Evolutionary conservation across 2,329 filamentous ascomycete species (phyloP).

Genomic region (Plenodomus tracheiphilus): DNA sequence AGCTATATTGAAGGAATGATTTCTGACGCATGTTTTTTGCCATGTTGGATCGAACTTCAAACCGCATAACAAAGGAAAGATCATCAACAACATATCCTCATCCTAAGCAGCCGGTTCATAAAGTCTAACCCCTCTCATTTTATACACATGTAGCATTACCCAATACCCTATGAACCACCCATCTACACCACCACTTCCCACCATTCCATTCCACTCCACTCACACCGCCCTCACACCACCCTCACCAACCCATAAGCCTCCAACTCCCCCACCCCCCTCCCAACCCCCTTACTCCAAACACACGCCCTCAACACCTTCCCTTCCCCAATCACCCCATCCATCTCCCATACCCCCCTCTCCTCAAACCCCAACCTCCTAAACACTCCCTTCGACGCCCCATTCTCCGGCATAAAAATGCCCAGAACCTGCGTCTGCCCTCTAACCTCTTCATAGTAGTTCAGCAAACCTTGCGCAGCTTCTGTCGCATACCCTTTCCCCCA

Average conservation of each 20-base stretch:
- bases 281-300: conserved; percentile 15
- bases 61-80: too few species aligned
- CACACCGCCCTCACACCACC: too few species aligned
- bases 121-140: too few species aligned
- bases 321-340: background rate
- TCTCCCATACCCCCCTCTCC: conserved; percentile 11
- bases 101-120: too few species aligned
- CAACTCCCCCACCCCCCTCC: conserved; percentile 1
- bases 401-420: conserved; percentile 20
- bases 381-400: conserved; percentile 20
- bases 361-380: conserved; percentile 25
- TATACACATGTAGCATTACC: too few species aligned
- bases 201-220: too few species aligned
- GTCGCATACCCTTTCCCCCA: conserved; percentile 25
- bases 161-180: too few species aligned
- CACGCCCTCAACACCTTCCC: background rate
- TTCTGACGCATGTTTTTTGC: too few species aligned
- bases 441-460: conserved; percentile 10
- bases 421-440: conserved; percentile 11
- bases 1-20: too few species aligned
- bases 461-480: conserved; percentile 18
- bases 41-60: too few species aligned
- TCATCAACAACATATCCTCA: too few species aligned
- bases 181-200: too few species aligned
- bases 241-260: conserved; percentile 5